Percentiles rank a stretch among this genome's conserved stretches.
These are phyloP conservation scores for Rhizopogon hawkerae DNA, from an alignment of 1,284 basidiomycete species.

Conservation along the genomic window DNA sequence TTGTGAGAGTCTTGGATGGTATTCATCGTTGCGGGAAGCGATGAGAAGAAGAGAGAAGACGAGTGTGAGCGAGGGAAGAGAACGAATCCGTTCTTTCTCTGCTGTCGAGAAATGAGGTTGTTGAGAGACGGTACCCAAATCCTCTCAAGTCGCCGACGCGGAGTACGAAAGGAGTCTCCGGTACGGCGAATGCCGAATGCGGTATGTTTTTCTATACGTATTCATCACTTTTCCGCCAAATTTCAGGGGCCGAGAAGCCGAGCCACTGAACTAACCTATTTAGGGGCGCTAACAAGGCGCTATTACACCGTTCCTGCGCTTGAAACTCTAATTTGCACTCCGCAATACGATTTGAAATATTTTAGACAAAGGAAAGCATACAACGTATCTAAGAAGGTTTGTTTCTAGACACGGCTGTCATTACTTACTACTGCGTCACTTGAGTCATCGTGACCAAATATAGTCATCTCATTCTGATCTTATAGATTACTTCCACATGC, in stretches of 20 bases:
- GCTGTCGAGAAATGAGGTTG: constrained; percentile 21
- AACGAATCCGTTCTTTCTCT: constrained; percentile 9
- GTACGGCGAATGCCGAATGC: constrained; percentile 1
- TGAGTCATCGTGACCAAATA: no score
- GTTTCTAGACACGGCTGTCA: no score
- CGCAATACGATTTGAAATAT: no score
- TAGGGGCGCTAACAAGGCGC: no score
- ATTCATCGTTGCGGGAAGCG: constrained; percentile 31
- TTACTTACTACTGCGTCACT: no score
- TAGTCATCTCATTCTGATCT: no score
- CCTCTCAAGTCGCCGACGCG: constrained; percentile 2
- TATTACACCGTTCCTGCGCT: no score
- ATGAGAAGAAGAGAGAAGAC: constrained; percentile 7
- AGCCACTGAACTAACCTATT: not conserved
- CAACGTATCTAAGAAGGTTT: no score
- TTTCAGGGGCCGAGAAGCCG: not conserved
- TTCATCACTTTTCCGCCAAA: not conserved
- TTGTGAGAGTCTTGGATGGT: constrained; percentile 39
- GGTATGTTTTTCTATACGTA: not conserved
- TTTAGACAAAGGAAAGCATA: no score
- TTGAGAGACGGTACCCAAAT: constrained; percentile 16
- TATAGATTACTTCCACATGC: no score
- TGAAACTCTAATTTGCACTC: no score
- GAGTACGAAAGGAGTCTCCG: constrained; percentile 3
- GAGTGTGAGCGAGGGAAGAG: constrained; percentile 1